Evolutionary conservation across 805 yeast species (phyloP), one percentile per base, ranked within the genome.

Genomic region (Cyberlindnera veronae): DNA sequence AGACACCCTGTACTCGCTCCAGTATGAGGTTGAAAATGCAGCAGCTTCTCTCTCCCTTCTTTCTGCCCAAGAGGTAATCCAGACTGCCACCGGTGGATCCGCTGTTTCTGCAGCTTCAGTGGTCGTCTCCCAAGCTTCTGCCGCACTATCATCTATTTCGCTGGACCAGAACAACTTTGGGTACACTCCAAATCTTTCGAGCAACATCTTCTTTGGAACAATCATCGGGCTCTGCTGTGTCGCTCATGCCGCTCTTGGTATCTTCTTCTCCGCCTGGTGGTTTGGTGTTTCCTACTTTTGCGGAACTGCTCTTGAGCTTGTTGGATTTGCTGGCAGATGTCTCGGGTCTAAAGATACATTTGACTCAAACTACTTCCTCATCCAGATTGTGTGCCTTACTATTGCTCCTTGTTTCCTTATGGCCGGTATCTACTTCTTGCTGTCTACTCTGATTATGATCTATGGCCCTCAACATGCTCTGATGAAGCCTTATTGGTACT

Each of bases 341-440:
- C 49, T 73, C 40, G 69, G 81, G 2, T 67, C 71, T 17, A 49
- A 56, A 31, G 55, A 73, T 48, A 55, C 58, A 2, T 27, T 47
- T 13, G 52, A 62, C 24, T 8, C 12, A n/a, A 16, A 22, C 21
- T n/a, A 15, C 4, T 88, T 70, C 54, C 55, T 83, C 31, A 62
- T 80, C 51, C 95, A 88, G 59, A 73, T 82, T 46, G 73, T 80
- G 40, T 70, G 81, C 51, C 63, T 87, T 41, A 85, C 91, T 0
- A 62, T 88, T 34, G 91, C 87, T 0, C 96, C 96, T 0, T 87
- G 86, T 16, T 83, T 88, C 58, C 67, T 84, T 33, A 83, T 85
- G 85, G 96, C 84, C 4, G 95, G 91, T 2, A 68, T 88, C 3
- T 89, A 88, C 62, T 82, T 73, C 49, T 67, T 79, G 39, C 62